A percentile compares a stretch with the other conserved stretches of the same genome.
phyloP scores from a whole-genome alignment of 371 early-diverging fungal species.

The Mucor irregularis region DNA sequence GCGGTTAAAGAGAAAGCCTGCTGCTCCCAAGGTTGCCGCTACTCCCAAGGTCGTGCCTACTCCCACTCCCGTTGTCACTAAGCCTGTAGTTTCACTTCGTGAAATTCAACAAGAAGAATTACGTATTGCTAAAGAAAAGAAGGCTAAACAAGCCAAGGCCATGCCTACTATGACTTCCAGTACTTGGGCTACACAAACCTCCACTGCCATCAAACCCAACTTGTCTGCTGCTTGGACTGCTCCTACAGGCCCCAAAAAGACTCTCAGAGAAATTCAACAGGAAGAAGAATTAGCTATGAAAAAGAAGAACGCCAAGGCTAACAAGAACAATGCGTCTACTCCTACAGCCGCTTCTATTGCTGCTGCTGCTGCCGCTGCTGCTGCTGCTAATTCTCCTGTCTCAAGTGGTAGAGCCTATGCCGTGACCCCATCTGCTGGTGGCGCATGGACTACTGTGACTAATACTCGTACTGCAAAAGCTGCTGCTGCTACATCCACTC shows the following conservation, averaged over 20 bases:
- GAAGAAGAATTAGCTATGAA: conserved; percentile 70
- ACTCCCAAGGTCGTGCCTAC: not conserved
- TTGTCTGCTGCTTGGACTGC: conserved; percentile 46
- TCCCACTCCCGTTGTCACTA: not conserved
- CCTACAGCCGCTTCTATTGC: conserved; percentile 29
- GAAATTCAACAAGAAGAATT: conserved; percentile 54
- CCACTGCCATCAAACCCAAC: conserved; percentile 24
- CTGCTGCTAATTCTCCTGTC: no score
- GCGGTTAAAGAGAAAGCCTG: no score
- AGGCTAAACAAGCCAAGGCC: conserved; percentile 17
- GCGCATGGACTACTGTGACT: conserved; percentile 51
- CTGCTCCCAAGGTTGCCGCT: not conserved
- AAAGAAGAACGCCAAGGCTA: conserved; percentile 45
- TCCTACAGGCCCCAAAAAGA: conserved; percentile 63
- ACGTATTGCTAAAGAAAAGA: conserved; percentile 42
- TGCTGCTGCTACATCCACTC: conserved; percentile 8
- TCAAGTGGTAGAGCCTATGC: conserved; percentile 20
- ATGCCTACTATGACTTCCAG: not conserved
- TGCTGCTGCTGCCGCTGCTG: not conserved
- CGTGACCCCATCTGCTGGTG: conserved; percentile 7
- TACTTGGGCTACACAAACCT: conserved; percentile 30
- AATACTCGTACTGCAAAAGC: conserved; percentile 35
- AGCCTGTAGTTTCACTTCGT: conserved; percentile 38
- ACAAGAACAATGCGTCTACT: conserved; percentile 22
- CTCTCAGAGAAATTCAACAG: conserved; percentile 74